These are phyloP conservation scores for Streptanthus diversifolius DNA, from an alignment of 345 rosid species.

Conservation along the genomic window DNA sequence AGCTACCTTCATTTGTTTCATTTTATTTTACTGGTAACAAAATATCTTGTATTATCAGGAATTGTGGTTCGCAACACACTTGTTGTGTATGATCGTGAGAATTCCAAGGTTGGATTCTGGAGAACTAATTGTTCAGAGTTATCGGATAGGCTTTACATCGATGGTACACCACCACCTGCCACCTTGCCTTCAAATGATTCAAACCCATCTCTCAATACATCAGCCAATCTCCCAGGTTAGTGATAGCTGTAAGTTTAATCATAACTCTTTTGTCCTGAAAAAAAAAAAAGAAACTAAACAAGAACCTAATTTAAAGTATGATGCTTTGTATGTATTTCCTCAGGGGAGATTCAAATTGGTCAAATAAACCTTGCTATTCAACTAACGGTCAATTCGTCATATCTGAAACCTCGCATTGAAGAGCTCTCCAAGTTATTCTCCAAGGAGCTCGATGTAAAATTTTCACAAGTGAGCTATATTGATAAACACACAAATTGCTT, in stretches of 20 bases:
- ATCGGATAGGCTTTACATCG: conserved; percentile 65
- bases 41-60: conserved; percentile 40
- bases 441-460: conserved; percentile 49
- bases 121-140: conserved; percentile 94
- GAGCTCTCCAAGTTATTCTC: conserved; percentile 51
- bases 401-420: conserved; percentile 50
- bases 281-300: neutral
- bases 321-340: neutral
- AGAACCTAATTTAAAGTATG: neutral
- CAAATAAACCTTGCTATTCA: conserved; percentile 59
- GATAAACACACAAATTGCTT: neutral
- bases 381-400: conserved; percentile 44
- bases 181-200: conserved; percentile 43
- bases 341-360: conserved; percentile 53
- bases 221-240: conserved; percentile 26
- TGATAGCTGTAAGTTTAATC: neutral
- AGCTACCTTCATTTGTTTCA: neutral
- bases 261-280: too few species aligned
- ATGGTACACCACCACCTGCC: conserved; percentile 43
- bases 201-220: conserved; percentile 38
- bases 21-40: neutral
- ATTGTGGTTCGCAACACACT: conserved; percentile 84
- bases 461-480: conserved; percentile 55
- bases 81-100: conserved; percentile 80
- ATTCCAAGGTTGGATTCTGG: conserved; percentile 87